Evolutionary conservation across 1,139 yeast genomes (phyloP), one percentile per base, ranked within the genome.

Genomic region (Groenewaldozyma auringiensis): DNA sequence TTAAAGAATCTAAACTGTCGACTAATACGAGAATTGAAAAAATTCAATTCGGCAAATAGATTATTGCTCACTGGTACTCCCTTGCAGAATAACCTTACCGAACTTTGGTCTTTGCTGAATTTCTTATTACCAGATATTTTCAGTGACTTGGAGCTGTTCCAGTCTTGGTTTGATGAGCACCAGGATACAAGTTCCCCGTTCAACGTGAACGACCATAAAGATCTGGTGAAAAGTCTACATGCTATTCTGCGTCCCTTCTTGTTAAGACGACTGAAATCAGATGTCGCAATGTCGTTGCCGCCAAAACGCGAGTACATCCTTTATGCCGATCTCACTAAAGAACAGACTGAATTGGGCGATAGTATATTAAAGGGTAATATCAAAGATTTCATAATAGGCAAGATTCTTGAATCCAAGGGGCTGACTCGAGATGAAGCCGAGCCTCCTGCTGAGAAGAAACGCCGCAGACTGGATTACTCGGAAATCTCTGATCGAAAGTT

Each of bases 81-180:
- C 0, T 68, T 89, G 41, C 98, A 89, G 61, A 89, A 89, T 61
- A 89, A 88, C 59, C 68, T 89, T 47, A 76, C 82, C 44, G 98
- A 89, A 63, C 68, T 89, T 37, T 89, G 97, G 97, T 83, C 95
- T 0, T 68, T 89, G 49, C 69, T 89, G 47, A 89, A 92, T 60
- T 89, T 89, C 58, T 81, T 89, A 38, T 68, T 92, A 44, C 97
- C 98, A 0, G 96, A 89, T 58, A 83, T 92, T 34, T 92, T 92
- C 63, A 85, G 86, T 43, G 97, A 92, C 63, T 72, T 88, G 50
- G 92, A 83, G 44, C 72, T 87, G 40, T 92, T 92, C 60, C 94
- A 88, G 61, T 84, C 82, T 58, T 92, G 97, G 96, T 92, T 92
- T 64, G 94, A 89, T 62, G 84, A 84, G 56, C 78, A 53, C 76